These are phyloP conservation scores for Thielaviopsis populi DNA, from an alignment of 2,329 filamentous ascomycete genomes.

Conservation along the genomic window DNA sequence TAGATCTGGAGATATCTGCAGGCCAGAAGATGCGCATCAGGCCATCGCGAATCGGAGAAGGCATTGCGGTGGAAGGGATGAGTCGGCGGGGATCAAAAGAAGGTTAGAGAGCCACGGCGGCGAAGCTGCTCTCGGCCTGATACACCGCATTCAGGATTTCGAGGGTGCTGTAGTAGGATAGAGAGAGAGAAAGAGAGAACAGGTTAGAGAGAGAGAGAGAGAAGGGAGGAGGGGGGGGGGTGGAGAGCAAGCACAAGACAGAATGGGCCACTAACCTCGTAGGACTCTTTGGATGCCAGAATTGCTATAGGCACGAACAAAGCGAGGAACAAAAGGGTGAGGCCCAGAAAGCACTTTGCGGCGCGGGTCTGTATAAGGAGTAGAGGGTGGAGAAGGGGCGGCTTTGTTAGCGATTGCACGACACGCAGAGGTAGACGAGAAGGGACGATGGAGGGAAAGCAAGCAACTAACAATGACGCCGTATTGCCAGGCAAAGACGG, in stretches of 20 bases:
- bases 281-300: slow-evolving; percentile 65
- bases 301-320: slow-evolving; percentile 73
- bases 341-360: slow-evolving; percentile 27
- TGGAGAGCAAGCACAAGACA: not conserved
- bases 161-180: slow-evolving; percentile 56
- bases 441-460: not conserved
- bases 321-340: slow-evolving; percentile 73
- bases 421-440: not conserved
- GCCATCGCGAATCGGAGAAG: slow-evolving; percentile 64
- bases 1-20: slow-evolving; percentile 59
- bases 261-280: slow-evolving; percentile 45
- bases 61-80: slow-evolving; percentile 25
- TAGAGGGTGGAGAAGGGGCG: not conserved
- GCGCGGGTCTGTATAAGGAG: slow-evolving; percentile 12
- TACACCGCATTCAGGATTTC: slow-evolving; percentile 61
- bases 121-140: slow-evolving; percentile 92
- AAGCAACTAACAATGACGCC: slow-evolving; percentile 65
- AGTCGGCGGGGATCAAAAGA: slow-evolving; percentile 44
- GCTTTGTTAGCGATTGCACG: slow-evolving; percentile 7
- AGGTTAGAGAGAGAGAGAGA: slow-evolving; percentile 6
- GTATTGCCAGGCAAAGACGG: slow-evolving; percentile 97
- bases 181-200: no score
- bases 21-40: slow-evolving; percentile 99
- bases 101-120: slow-evolving; percentile 57
- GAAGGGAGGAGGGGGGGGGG: not conserved